A percentile compares a stretch with the other conserved stretches of the same genome.
Conservation (phyloP, 192 early-diverging fungal species). For the Neocallimastix lanati region DNA sequence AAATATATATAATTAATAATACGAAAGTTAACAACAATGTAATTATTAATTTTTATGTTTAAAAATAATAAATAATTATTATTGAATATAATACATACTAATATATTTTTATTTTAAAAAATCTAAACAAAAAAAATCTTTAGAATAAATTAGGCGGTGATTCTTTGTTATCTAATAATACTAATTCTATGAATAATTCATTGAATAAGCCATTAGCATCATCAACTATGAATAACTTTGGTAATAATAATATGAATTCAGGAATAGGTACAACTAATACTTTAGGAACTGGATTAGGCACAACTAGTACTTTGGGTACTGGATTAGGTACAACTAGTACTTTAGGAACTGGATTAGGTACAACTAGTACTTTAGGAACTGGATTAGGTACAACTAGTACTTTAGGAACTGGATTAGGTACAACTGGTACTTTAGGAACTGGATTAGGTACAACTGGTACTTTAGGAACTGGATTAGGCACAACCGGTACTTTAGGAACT, state of each 20-base stretch:
- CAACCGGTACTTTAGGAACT: neutral
- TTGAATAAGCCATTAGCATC: neutral
- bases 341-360: neutral
- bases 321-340: neutral
- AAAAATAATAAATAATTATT: too few relatives aligned
- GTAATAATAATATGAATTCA: neutral
- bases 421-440: neutral
- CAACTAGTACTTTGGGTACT: neutral
- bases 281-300: neutral
- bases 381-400: neutral
- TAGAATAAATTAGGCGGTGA: too few relatives aligned
- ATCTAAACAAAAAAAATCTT: too few relatives aligned
- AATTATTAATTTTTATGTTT: too few relatives aligned
- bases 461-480: neutral
- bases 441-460: neutral
- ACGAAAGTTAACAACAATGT: too few relatives aligned
- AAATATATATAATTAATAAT: too few relatives aligned
- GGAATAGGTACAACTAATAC: neutral
- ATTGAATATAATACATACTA: too few relatives aligned
- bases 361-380: neutral
- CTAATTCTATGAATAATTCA: neutral
- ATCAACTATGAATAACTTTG: neutral
- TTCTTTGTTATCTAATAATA: too few relatives aligned
- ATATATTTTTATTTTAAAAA: too few relatives aligned
- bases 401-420: neutral